Base-by-base conservation (phyloP, 208 protist species). In the Acanthamoeba triangularis region DNA sequence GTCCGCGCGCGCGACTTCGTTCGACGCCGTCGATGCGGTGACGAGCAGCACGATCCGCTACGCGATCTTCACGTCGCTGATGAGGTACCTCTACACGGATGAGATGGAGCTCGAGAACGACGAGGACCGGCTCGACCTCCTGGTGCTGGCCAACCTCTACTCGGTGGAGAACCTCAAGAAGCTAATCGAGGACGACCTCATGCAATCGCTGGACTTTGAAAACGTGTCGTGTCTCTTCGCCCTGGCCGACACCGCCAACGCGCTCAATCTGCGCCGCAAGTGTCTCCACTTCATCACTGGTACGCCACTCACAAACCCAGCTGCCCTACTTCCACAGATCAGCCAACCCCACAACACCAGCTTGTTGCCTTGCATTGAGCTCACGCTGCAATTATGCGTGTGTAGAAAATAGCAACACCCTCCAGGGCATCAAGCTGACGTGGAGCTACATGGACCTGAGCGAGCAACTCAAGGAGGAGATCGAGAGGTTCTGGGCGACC, bases 121-220 rank as follows among this genome's bases (percentile, higher is more conserved):
- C 72, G 90, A 84, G 49, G 90, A 94, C 90, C 5, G 90, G 3
- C 63, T 94, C 30, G 90, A 94, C 33, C 49, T 94, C 65, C 90
- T 94, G n/a, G 72, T 94, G 52, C n/a, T 84, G 69, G 90, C 90
- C 47, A 94, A 94, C 33, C 90, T 72, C 54, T 94, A 94, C 90
- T 94, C 90, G 44, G 72, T 94, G 33, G 90, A 94, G 41, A 14
- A 47, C 52, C 90, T 94, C 72, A 94, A 94, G 72, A 84, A 94
- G 47, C 41, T 94, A 2, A 72, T 56, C 90, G 90, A 94, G 69
- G 72, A 94, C 54, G 90, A 85, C 49, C 56, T 94, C 33, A 44
- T 23, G 8, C 90, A 94, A 37, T 72, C 52, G 3, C 49, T 94
- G 20, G 90, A 94, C 56, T 61, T 85, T 54, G 69, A 94, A 25